Evolutionary conservation across 2,329 filamentous ascomycete genomes (phyloP).

Genomic region (Karstenula rhodostoma): DNA sequence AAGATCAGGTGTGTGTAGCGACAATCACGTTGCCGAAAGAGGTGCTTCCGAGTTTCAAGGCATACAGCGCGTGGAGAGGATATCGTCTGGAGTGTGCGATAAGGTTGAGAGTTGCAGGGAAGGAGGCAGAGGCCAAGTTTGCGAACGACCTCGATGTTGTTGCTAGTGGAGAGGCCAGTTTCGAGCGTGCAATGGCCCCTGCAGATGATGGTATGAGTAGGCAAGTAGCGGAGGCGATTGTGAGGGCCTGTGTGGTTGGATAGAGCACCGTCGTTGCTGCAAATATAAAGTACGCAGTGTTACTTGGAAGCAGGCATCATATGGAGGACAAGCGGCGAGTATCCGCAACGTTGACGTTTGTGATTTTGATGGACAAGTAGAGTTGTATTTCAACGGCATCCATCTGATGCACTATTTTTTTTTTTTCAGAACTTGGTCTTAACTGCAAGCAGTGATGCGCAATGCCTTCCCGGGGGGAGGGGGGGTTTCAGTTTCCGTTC

Average conservation of each 20-base stretch:
- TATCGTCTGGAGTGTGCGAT: slow-evolving; percentile 21
- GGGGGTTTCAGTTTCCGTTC: too few relatives aligned
- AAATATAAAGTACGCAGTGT: too few relatives aligned
- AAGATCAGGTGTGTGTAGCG: slow-evolving; percentile 17
- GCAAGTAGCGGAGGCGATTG: slow-evolving; percentile 1
- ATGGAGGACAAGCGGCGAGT: too few relatives aligned
- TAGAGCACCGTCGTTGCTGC: background rate
- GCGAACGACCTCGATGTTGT: slow-evolving; percentile 27
- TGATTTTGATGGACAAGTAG: too few relatives aligned
- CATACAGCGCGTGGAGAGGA: slow-evolving; percentile 24
- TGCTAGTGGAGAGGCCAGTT: background rate
- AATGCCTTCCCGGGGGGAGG: too few relatives aligned
- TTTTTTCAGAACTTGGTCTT: background rate
- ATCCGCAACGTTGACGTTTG: too few relatives aligned
- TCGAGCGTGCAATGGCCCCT: background rate
- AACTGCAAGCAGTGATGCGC: background rate
- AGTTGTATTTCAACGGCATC: too few relatives aligned
- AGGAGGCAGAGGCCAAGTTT: slow-evolving; percentile 10
- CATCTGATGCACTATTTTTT: too few relatives aligned
- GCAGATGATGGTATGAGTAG: background rate
- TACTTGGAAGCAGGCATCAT: too few relatives aligned
- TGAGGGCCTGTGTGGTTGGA: background rate
- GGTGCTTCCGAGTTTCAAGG: slow-evolving; percentile 24
- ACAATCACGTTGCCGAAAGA: slow-evolving; percentile 14
- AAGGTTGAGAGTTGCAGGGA: slow-evolving; percentile 19